Evolutionary conservation across 768 basidiomycete genomes (phyloP), one percentile per base, ranked within the genome.

Genomic region (Collybia sp.): DNA sequence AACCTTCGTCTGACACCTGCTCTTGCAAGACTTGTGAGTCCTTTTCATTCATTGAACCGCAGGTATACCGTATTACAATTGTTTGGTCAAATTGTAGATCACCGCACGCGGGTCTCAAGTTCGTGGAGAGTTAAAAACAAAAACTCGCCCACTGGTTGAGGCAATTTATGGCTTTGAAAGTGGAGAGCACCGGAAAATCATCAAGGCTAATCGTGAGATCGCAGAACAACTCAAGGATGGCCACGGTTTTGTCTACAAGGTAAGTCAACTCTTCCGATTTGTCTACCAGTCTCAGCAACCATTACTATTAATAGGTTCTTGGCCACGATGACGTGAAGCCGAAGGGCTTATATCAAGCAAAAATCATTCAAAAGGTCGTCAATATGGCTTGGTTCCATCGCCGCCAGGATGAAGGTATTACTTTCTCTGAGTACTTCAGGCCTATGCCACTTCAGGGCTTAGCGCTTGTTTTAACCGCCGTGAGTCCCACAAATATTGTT

Each of bases 121-220:
- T 2, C 56, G 56, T 3, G 58, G 58, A 3, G 56, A 59, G 49
- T 19, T 54, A 17, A 59, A 59, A 46, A 57, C 53, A 6, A 55
- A 56, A 46, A 19, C 44, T 12, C 16, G 34, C 19, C 47, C 57
- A 3, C 36, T 58, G 16, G 47, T 47, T 13, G 54, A 54, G 15
- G 10, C 36, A n/a, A 30, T 48, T 8, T 54, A 37, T 34, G 47
- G 44, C 1, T 55, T 58, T 41, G 46, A 50, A 31, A 50, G 35
- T 31, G 49, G 50, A 12, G 30, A 50, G 12, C 44, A 56, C 37
- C 36, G 42, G 42, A 51, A 50, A 45, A 47, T 44, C n/a, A 50
- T 52, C 19, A 41, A 37, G 12, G 30, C 15, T 2, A 56, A 54
- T 17, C 36, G 47, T 2, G 17, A 37, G 17, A 41, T 40, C 1